phyloP scores from a whole-genome alignment of 805 yeast species.

The Schizosaccharomyces cryophilus region DNA sequence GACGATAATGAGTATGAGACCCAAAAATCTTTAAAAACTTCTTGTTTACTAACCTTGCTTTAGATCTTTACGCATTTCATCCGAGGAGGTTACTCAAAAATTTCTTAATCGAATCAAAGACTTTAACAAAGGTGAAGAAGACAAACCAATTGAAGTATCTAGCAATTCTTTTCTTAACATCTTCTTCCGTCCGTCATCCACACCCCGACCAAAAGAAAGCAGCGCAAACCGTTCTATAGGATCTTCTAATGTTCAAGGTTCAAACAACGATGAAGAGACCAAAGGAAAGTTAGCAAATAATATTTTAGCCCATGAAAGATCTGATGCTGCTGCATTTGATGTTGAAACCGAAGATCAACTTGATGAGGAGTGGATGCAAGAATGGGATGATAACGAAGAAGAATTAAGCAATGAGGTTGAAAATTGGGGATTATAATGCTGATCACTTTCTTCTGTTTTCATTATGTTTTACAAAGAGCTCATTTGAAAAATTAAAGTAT shows the following conservation, averaged over 20 bases:
- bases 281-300: not conserved
- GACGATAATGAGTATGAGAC: slow-evolving; percentile 28
- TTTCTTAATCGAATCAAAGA: not conserved
- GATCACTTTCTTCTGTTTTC: not conserved
- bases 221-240: not conserved
- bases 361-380: not conserved
- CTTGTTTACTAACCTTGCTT: not conserved
- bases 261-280: not conserved
- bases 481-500: no score
- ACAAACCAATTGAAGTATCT: not conserved
- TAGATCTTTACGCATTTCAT: not conserved
- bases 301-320: no score
- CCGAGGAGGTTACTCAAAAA: not conserved
- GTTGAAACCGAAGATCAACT: not conserved
- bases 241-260: not conserved
- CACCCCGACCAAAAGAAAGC: not conserved
- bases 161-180: not conserved
- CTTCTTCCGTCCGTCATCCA: not conserved
- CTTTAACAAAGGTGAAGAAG: not conserved
- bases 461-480: no score
- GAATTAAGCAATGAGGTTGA: not conserved
- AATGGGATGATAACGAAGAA: not conserved
- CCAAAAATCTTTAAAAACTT: not conserved
- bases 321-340: no score
- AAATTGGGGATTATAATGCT: not conserved